phyloP scores from a whole-genome alignment of 1,284 basidiomycete species.

The Singerocomus rubriflavus region DNA sequence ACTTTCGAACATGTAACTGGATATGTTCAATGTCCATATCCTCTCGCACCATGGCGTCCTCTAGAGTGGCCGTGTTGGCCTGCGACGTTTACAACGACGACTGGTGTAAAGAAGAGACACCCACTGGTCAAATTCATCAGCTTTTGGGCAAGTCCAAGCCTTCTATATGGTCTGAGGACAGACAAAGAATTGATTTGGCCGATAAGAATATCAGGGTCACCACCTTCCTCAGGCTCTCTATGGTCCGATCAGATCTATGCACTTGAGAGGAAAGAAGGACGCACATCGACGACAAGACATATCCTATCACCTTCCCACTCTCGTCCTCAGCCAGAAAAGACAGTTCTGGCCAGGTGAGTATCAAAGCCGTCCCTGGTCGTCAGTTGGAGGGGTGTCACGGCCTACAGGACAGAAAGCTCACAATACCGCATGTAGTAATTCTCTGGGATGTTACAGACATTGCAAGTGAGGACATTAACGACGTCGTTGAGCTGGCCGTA shows the following conservation, averaged over 20 bases:
- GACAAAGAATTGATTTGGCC: slow-evolving; percentile 93
- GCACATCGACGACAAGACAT: slow-evolving; percentile 93
- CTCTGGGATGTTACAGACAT: slow-evolving; percentile 84
- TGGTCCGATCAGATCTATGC: slow-evolving; percentile 4
- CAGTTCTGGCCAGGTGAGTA: slow-evolving; percentile 89
- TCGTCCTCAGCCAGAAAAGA: slow-evolving; percentile 94
- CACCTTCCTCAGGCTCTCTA: slow-evolving; percentile 23
- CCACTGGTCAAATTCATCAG: slow-evolving; percentile 85
- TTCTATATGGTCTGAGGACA: slow-evolving; percentile 79
- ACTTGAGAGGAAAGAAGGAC: slow-evolving; percentile 17
- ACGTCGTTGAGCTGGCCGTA: slow-evolving; percentile 25
- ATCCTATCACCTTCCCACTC: slow-evolving; percentile 88
- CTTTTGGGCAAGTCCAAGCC: slow-evolving; percentile 83
- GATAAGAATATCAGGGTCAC: slow-evolving; percentile 9
- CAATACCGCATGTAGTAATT: slow-evolving; percentile 89
- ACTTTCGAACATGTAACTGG: slow-evolving; percentile 83
- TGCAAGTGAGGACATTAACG: slow-evolving; percentile 50
- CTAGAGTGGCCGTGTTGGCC: slow-evolving; percentile 38
- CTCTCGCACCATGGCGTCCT: slow-evolving; percentile 83
- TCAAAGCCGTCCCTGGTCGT: slow-evolving; percentile 81
- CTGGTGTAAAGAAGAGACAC: slow-evolving; percentile 24
- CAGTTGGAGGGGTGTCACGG: slow-evolving; percentile 6
- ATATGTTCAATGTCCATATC: slow-evolving; percentile 71
- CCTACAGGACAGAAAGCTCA: slow-evolving; percentile 40
- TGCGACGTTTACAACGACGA: slow-evolving; percentile 4